phyloP scores from a whole-genome alignment of 129 eudicot species.

The Kitagawia praeruptora region DNA sequence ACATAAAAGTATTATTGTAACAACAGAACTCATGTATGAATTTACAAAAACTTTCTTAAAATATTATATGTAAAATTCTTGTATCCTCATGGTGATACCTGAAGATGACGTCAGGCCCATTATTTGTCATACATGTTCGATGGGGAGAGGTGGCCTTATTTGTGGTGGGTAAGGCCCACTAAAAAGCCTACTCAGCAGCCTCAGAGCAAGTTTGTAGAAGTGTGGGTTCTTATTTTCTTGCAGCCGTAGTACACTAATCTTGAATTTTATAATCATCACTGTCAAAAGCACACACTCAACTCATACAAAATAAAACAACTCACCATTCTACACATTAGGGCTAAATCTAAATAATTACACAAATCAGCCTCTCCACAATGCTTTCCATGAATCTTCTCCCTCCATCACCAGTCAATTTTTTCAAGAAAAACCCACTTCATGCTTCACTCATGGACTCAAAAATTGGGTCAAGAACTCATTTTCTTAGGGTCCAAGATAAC shows the following conservation, averaged over 20 bases:
- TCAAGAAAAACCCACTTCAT: constrained; percentile 29
- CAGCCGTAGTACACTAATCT: constrained; percentile 1
- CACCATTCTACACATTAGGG: not conserved
- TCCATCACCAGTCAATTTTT: constrained; percentile 47
- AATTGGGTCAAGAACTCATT: constrained; percentile 19
- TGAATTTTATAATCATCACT: not conserved
- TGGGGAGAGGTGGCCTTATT: not conserved
- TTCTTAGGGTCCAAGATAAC: constrained; percentile 13
- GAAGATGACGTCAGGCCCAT: too few species aligned
- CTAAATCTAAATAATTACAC: not conserved
- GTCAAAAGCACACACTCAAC: not conserved
- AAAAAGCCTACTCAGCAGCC: not conserved
- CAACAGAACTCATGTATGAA: too few species aligned
- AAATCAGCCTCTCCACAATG: constrained; percentile 13
- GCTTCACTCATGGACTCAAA: constrained; percentile 26
- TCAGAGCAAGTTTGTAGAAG: not conserved
- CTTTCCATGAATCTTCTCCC: constrained; percentile 53
- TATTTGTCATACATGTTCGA: too few species aligned
- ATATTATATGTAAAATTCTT: too few species aligned
- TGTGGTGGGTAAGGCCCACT: not conserved
- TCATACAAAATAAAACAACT: not conserved
- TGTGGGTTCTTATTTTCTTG: constrained; percentile 1
- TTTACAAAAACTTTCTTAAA: too few species aligned
- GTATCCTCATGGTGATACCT: too few species aligned
- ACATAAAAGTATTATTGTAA: too few species aligned